phyloP scores from a whole-genome alignment of 345 rosid species.

The Pistacia atlantica region DNA sequence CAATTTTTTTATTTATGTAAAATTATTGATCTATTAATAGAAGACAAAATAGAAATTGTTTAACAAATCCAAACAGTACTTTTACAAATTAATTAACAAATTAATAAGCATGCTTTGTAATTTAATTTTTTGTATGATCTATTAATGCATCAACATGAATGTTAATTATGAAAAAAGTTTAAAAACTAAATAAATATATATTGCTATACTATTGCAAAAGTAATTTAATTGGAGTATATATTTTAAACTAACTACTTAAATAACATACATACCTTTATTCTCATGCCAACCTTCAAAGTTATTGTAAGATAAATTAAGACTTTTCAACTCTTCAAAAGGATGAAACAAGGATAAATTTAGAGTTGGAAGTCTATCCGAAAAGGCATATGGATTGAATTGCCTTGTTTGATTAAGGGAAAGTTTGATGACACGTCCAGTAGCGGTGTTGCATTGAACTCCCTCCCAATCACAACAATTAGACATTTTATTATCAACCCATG shows the following conservation, averaged over 20 bases:
- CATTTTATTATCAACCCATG: constrained; percentile 15
- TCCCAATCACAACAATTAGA: constrained; percentile 12
- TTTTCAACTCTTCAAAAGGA: constrained; percentile 6
- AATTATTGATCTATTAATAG: no score
- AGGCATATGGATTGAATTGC: fast-evolving
- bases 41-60: no score
- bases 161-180: no score
- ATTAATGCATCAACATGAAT: no score
- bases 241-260: neutral
- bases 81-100: no score
- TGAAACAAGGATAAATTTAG: constrained; percentile 19
- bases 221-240: neutral
- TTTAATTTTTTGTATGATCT: no score
- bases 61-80: no score
- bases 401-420: neutral
- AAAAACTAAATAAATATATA: no score
- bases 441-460: constrained; percentile 7
- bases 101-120: no score
- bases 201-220: no score
- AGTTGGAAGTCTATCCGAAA: neutral
- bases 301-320: neutral
- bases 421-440: neutral
- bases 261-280: neutral
- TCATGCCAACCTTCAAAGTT: neutral
- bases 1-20: no score